A percentile compares a stretch with the other conserved stretches of the same genome.
Conservation (phyloP, 2,329 filamentous ascomycete genomes). For the Talaromyces piceae region DNA sequence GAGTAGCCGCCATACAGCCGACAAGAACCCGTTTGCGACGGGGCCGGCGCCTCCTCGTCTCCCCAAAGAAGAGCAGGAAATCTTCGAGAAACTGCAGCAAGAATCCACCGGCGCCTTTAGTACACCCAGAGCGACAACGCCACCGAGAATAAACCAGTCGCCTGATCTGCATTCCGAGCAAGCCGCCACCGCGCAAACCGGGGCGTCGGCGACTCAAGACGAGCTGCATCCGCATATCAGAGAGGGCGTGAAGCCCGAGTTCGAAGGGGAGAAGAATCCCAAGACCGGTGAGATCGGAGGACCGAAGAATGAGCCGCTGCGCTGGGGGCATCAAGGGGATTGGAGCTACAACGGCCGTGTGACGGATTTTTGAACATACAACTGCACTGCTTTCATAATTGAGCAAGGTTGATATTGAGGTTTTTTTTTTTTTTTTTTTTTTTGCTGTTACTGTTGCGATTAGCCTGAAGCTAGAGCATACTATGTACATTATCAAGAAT, state of each 20-base stretch:
- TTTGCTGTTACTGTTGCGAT: not conserved
- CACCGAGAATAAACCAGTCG: constrained; percentile 45
- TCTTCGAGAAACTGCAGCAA: constrained; percentile 80
- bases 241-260: constrained; percentile 77
- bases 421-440: too few species aligned
- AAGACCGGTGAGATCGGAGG: constrained; percentile 93
- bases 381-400: not conserved
- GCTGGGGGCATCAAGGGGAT: constrained; percentile 70
- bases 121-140: constrained; percentile 42
- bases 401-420: not conserved
- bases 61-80: constrained; percentile 78
- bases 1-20: constrained; percentile 18
- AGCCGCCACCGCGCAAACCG: constrained; percentile 4
- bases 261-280: constrained; percentile 85
- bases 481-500: constrained; percentile 6
- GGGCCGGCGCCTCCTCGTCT: constrained; percentile 75
- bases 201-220: constrained; percentile 29
- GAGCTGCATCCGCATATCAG: constrained; percentile 60
- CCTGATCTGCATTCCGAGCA: constrained; percentile 26
- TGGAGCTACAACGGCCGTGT: constrained; percentile 96
- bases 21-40: constrained; percentile 25
- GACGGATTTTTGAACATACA: constrained; percentile 66
- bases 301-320: constrained; percentile 90
- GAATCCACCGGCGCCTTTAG: constrained; percentile 69
- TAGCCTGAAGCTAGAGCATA: not conserved